Evolutionary conservation across 345 rosid species (phyloP), one percentile per base, ranked within the genome.

Genomic region (Euphorbia lathyris): DNA sequence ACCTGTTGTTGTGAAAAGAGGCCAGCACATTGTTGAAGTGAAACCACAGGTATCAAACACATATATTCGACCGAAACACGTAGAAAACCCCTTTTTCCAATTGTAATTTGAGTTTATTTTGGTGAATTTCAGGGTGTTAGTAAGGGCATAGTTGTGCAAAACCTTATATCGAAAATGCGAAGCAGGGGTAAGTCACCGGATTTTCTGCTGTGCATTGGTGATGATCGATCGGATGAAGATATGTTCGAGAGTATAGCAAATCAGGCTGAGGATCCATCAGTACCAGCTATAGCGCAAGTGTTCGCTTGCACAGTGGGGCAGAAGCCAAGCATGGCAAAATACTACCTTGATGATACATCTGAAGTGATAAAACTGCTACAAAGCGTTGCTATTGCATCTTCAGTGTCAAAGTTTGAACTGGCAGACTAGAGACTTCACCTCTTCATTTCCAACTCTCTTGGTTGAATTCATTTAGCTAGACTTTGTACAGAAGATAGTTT

Each of bases 261-360:
- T 32, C 71, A 72, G 23, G 69, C 66, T 10, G 74, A 81, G 12
- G 66, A 81, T 69, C 88, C 85, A 30, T 74, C 83, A 12, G 63
- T 74, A n/a, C 84, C 90, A 29, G 68, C 80, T 22, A 70, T 80
- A 14, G 68, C 80, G 1, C 86, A 91, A 72, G 86, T 86, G 30
- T 91, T 85, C 72, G 91, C 96, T 4, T 89, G 91, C 74, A 89
- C 93, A 0, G 91, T 91, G 3, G 97, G 96, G 59, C 97, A 87
- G 83, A 91, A 89, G 70, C 97, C 96, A 14, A 91, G 93, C 78
- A 86, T 83, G 97, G 96, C 97, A 36, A 89, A 79, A 57, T 91
- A 87, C 78, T 91, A 84, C 68, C 91, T 91, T 0, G 91, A 89
- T 20, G 97, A 91, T 75, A 83, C 86, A 0, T 40, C 65, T 7